These are phyloP conservation scores for Aspergillus costaricaensis DNA, from an alignment of 2,329 filamentous ascomycete genomes.

Conservation along the genomic window DNA sequence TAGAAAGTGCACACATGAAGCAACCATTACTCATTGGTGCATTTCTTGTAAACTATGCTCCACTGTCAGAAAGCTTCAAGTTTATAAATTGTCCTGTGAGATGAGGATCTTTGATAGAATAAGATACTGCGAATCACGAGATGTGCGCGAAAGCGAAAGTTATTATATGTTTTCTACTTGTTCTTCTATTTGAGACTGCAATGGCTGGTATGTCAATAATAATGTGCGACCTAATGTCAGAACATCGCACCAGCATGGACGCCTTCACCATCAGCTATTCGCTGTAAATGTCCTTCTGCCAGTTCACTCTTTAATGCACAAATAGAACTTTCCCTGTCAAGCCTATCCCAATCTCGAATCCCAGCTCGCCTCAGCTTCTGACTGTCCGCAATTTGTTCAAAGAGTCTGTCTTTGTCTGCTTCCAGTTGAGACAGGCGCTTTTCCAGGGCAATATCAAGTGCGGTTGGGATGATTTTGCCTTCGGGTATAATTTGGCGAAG, in stretches of 20 bases:
- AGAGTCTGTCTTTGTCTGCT: slow-evolving; percentile 46
- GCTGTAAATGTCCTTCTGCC: slow-evolving; percentile 50
- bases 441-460: slow-evolving; percentile 42
- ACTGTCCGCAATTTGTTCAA: slow-evolving; percentile 48
- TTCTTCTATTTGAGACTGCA: not conserved
- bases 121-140: not conserved
- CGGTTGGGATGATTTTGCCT: slow-evolving; percentile 43
- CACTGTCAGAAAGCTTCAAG: no score
- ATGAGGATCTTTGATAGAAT: no score
- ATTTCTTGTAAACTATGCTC: no score
- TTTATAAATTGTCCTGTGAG: no score
- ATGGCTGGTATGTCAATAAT: not conserved
- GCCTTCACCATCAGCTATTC: slow-evolving; percentile 48
- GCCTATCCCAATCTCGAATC: slow-evolving; percentile 50
- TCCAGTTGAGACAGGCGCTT: slow-evolving; percentile 50
- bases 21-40: no score
- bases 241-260: slow-evolving; percentile 44
- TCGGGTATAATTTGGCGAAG: slow-evolving; percentile 44
- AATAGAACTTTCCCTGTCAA: slow-evolving; percentile 50
- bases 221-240: slow-evolving; percentile 20
- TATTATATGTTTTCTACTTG: not conserved
- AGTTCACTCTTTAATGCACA: slow-evolving; percentile 51
- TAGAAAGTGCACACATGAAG: no score
- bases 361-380: slow-evolving; percentile 45
- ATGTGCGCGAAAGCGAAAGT: not conserved